These are phyloP conservation scores for Lyophyllum semitale DNA, from an alignment of 768 basidiomycete species.

Conservation along the genomic window DNA sequence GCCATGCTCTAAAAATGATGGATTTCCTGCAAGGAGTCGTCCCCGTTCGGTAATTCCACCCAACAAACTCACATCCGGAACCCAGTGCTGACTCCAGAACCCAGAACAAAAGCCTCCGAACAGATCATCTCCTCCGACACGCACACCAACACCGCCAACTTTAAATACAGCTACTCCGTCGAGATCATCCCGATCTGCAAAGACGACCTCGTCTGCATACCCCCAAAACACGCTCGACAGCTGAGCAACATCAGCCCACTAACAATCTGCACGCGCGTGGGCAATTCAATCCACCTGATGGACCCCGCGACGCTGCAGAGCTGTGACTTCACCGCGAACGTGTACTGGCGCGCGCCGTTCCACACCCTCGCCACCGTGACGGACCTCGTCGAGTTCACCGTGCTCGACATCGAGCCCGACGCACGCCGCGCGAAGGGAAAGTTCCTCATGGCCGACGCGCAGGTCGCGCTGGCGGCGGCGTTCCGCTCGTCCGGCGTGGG, in stretches of 20 bases:
- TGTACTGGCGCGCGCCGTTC: conserved; percentile 94
- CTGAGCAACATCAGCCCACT: conserved; percentile 89
- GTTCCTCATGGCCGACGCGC: conserved; percentile 77
- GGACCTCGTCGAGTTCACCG: conserved; percentile 92
- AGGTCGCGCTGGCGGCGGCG: conserved; percentile 84
- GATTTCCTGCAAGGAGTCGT: conserved; percentile 90
- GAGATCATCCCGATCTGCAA: conserved; percentile 98
- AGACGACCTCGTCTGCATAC: conserved; percentile 93
- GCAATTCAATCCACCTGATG: conserved; percentile 87
- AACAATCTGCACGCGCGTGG: conserved; percentile 86
- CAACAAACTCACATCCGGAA: conserved; percentile 6
- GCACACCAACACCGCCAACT: conserved; percentile 90
- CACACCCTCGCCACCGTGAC: conserved; percentile 77
- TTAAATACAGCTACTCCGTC: conserved; percentile 96
- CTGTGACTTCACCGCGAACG: conserved; percentile 73
- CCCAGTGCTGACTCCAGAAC: not conserved
- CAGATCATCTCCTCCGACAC: conserved; percentile 93
- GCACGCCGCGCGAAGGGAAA: conserved; percentile 61
- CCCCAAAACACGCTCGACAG: conserved; percentile 76
- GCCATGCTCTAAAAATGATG: conserved; percentile 94
- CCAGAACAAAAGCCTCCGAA: conserved; percentile 89
- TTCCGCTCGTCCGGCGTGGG: conserved; percentile 55
- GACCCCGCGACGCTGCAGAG: conserved; percentile 86
- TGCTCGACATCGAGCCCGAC: conserved; percentile 91
- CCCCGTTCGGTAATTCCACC: conserved; percentile 69